Evolutionary conservation across 1,284 basidiomycete genomes (phyloP), one percentile per base, ranked within the genome.

Genomic region (Ganoderma resinaceum): DNA sequence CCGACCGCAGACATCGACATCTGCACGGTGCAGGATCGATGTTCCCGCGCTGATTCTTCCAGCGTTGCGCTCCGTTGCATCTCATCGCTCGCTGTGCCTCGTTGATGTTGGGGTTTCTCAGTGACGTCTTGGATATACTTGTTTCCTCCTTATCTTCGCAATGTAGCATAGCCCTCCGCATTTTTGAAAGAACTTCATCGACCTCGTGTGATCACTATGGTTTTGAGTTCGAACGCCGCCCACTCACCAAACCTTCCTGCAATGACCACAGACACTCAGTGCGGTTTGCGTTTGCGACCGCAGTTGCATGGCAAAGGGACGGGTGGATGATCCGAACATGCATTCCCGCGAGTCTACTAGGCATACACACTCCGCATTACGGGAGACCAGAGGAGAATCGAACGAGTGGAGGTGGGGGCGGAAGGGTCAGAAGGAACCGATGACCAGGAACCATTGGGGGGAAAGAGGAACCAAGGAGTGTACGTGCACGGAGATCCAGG

Each of bases 391-490:
- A 60, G 12, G 23, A 57, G 38, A n/a, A 61, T 23, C 26, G 60
- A 66, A 66, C 37, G 65, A 66, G 49, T 53, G 59, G 38, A 49
- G 58, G 26, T 8, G 40, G 52, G 5, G 52, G 16, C 29, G 52
- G 16, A 29, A 31, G 31, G 52, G 29, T 55, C 29, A 59, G 40
- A 55, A 20, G 33, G 55, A 9, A 29, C 31, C 20, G 58, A 23
- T 31, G 58, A 53, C 58, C 58, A 40, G 37, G 23, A 61, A 42
- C 37, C 35, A 42, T n/a, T 33, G n/a, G 38, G 37, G n/a, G 29
- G 29, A 49, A 26, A 16, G 40, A 23, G 46, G 20, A 60, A 60
- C 64, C 64, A 65, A 65, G 33, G 64, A 65, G 59, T 14, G 64
- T 66, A 49, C 58, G 57, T 38, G 37, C 35, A n/a, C 35, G 31